Conservation (phyloP, 345 rosid species). For the Mercurialis annua region DNA sequence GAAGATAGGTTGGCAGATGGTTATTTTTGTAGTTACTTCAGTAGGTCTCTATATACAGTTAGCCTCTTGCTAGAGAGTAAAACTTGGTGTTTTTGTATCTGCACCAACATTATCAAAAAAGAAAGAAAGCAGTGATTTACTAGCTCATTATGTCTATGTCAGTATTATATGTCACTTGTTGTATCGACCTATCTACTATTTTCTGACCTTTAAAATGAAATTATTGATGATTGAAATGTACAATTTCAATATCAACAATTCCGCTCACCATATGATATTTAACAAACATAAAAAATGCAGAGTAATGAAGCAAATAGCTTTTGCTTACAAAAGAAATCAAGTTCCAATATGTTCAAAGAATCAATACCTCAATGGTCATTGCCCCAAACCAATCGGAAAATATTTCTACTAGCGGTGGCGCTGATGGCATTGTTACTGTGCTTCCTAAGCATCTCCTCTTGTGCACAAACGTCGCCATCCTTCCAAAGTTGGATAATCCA, state of each 20-base stretch:
- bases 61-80: no score
- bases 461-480: slow-evolving; percentile 61
- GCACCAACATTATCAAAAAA: no score
- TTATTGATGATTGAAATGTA: background rate
- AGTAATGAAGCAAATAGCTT: slow-evolving; percentile 17
- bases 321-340: slow-evolving; percentile 7
- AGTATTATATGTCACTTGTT: no score
- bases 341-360: background rate
- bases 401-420: slow-evolving; percentile 54
- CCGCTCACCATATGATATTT: background rate
- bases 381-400: slow-evolving; percentile 60
- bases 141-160: no score
- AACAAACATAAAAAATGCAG: slow-evolving; percentile 8
- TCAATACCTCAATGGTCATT: slow-evolving; percentile 10
- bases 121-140: no score
- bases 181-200: background rate
- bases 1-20: background rate
- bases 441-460: slow-evolving; percentile 66
- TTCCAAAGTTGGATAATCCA: slow-evolving; percentile 11
- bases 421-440: slow-evolving; percentile 49
- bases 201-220: background rate
- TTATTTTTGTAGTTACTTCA: no score
- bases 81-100: no score
- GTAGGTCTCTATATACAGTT: no score
- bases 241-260: background rate